Percentiles rank a stretch among this genome's conserved stretches.
Conservation (phyloP, 2,329 filamentous ascomycete genomes). For the Xylariaceae sp. region DNA sequence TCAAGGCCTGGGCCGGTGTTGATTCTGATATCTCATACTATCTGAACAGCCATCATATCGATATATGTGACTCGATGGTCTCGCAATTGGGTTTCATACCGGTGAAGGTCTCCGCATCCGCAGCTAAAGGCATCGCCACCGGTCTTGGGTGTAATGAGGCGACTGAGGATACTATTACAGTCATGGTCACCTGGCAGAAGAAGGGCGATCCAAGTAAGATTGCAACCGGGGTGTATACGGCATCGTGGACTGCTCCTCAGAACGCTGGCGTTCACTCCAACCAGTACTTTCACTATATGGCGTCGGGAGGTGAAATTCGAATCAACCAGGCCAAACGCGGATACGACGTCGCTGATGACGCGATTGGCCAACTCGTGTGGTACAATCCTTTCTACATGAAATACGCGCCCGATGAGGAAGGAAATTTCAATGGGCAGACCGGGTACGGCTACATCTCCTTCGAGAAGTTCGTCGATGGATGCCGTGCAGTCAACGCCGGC, state of each 20-base stretch:
- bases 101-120: constrained; percentile 75
- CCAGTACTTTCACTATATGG: constrained; percentile 97
- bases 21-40: constrained; percentile 97
- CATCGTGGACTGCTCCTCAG: constrained; percentile 92
- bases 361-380: constrained; percentile 71
- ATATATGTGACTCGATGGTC: constrained; percentile 92
- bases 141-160: constrained; percentile 75
- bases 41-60: constrained; percentile 91
- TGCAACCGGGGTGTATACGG: constrained; percentile 89
- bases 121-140: constrained; percentile 77
- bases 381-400: constrained; percentile 96
- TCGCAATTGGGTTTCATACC: constrained; percentile 72
- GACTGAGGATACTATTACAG: constrained; percentile 92
- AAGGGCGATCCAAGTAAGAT: constrained; percentile 67
- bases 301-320: constrained; percentile 78
- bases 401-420: constrained; percentile 91
- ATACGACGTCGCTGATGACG: constrained; percentile 91
- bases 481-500: constrained; percentile 75
- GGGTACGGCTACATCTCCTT: constrained; percentile 94
- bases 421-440: constrained; percentile 88
- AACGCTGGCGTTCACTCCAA: constrained; percentile 94
- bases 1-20: constrained; percentile 90
- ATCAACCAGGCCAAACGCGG: constrained; percentile 93
- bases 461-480: constrained; percentile 93
- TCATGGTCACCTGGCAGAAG: constrained; percentile 87